Evolutionary conservation across 305 asterid genomes (phyloP).

Genomic region (Rubia peregrina): DNA sequence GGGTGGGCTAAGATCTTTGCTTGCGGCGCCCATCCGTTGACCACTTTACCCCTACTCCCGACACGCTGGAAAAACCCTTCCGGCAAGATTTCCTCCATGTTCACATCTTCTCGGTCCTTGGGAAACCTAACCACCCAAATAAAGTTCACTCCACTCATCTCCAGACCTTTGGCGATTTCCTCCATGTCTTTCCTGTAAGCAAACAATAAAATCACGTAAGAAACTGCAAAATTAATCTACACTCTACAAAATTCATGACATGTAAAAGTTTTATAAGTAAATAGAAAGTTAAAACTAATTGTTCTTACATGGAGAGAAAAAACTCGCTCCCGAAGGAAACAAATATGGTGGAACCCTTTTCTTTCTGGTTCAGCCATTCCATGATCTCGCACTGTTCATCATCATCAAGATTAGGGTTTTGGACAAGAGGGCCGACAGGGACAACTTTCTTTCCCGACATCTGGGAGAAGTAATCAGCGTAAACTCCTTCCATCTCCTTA

Average conservation of each 20-base stretch:
- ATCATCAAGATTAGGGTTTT: not conserved
- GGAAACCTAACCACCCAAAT: constrained; percentile 7
- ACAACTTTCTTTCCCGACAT: not conserved
- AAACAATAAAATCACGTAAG: not conserved
- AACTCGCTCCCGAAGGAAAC: constrained; percentile 8
- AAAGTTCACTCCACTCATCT: not conserved
- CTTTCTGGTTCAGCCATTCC: constrained; percentile 4
- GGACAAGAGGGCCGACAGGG: constrained; percentile 6
- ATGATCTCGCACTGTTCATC: not conserved
- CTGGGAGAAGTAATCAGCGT: not conserved
- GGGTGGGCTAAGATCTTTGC: not conserved
- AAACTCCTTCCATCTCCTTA: constrained; percentile 1
- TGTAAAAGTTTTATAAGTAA: not conserved
- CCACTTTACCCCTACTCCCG: not conserved
- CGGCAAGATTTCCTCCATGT: not conserved
- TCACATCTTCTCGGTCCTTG: not conserved
- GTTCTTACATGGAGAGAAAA: not conserved
- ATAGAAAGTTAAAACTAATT: no score
- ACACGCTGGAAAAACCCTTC: not conserved
- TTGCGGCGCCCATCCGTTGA: constrained; percentile 4
- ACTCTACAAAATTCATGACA: no score
- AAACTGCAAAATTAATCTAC: not conserved
- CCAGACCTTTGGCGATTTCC: not conserved
- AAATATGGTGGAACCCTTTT: not conserved
- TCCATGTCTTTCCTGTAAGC: not conserved